These are phyloP conservation scores for Huntiella abstrusa DNA, from an alignment of 2,329 filamentous ascomycete species.

Conservation along the genomic window DNA sequence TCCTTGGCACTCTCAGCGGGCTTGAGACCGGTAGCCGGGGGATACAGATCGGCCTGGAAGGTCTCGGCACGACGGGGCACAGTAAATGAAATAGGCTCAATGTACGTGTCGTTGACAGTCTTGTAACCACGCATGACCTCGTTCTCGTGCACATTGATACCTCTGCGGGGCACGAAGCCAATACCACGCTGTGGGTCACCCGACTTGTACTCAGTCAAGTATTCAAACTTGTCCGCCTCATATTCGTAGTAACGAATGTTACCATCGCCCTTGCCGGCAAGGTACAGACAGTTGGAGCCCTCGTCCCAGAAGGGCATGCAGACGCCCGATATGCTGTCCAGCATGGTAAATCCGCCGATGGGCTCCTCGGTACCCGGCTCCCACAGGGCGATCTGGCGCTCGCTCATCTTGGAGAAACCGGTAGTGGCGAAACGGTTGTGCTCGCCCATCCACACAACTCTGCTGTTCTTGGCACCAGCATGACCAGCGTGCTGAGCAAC, in stretches of 20 bases:
- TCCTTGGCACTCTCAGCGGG: slow-evolving; percentile 63
- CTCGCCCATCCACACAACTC: slow-evolving; percentile 92
- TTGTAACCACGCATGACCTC: slow-evolving; percentile 93
- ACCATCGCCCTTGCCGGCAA: slow-evolving; percentile 94
- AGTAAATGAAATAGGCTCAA: slow-evolving; percentile 95
- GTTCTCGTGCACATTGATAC: slow-evolving; percentile 90
- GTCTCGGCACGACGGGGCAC: slow-evolving; percentile 83
- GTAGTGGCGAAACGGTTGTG: slow-evolving; percentile 91
- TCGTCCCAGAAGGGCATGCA: slow-evolving; percentile 99
- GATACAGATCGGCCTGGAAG: slow-evolving; percentile 95
- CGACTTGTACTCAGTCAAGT: slow-evolving; percentile 94
- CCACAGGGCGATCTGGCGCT: slow-evolving; percentile 90
- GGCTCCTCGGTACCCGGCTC: slow-evolving; percentile 74
- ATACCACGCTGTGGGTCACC: slow-evolving; percentile 82
- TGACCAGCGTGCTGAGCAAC: slow-evolving; percentile 74
- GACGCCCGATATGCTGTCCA: slow-evolving; percentile 92
- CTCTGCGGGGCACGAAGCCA: slow-evolving; percentile 85
- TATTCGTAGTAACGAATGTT: slow-evolving; percentile 99
- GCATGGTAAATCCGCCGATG: slow-evolving; percentile 71
- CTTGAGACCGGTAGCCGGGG: slow-evolving; percentile 62
- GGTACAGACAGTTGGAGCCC: slow-evolving; percentile 81
- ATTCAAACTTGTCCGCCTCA: slow-evolving; percentile 97
- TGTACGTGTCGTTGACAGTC: slow-evolving; percentile 83
- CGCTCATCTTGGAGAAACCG: slow-evolving; percentile 96
- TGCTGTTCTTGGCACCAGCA: slow-evolving; percentile 89